Conservation (phyloP, 805 yeast genomes). For the Myxozyma neglecta region DNA sequence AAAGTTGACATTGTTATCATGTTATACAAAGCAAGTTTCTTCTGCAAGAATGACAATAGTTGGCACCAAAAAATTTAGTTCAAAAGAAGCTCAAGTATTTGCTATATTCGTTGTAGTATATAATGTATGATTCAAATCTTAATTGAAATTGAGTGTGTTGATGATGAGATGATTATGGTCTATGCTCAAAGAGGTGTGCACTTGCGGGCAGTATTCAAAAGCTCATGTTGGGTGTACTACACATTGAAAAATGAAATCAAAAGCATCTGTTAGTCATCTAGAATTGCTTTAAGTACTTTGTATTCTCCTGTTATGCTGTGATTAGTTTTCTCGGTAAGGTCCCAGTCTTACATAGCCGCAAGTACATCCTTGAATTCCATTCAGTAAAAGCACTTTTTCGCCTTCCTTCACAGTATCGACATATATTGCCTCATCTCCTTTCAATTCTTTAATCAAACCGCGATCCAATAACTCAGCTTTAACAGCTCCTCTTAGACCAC, state of each 20-base stretch:
- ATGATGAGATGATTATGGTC: no score
- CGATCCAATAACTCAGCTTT: slow-evolving; percentile 63
- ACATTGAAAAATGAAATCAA: no score
- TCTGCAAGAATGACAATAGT: background rate
- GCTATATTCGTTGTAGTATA: no score
- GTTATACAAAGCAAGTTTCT: background rate
- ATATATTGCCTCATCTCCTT: slow-evolving; percentile 52
- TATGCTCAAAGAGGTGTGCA: no score
- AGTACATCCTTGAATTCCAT: slow-evolving; percentile 80
- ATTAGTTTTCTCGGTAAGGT: background rate
- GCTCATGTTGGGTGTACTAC: no score
- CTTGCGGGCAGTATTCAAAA: no score
- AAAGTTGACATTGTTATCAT: background rate
- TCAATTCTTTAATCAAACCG: slow-evolving; percentile 43
- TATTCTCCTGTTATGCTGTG: background rate
- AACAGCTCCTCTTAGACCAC: slow-evolving; percentile 83
- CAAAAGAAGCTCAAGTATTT: no score
- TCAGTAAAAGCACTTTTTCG: slow-evolving; percentile 69
- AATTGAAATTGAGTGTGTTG: no score
- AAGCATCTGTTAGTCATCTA: background rate
- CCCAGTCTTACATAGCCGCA: slow-evolving; percentile 25
- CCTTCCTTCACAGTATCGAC: slow-evolving; percentile 57
- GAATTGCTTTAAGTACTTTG: background rate
- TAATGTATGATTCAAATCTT: no score
- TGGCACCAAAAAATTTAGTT: background rate